Evolutionary conservation across 2,329 filamentous ascomycete species (phyloP), one percentile per base, ranked within the genome.

Genomic region (Raffaelea ambrosiae): DNA sequence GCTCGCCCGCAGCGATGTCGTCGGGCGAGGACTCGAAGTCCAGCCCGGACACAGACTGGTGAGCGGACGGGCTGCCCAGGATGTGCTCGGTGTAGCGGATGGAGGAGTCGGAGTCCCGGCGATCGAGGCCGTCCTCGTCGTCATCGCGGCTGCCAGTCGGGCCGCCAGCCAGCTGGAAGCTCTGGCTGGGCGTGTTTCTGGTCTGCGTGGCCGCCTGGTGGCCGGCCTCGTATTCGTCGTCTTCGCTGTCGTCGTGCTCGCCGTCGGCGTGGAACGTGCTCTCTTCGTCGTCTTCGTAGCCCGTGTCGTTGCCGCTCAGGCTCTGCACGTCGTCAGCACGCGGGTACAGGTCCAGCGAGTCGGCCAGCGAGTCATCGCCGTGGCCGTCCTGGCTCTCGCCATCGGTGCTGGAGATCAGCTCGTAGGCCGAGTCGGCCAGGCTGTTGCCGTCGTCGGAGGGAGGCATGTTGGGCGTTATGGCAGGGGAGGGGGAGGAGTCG

Each of bases 391-490:
- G 71, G 53, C 71, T 74, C 58, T 76, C 73, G 52, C 67, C 71
- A 53, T 79, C 76, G 48, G 70, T 72, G 55, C 66, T 67, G 47
- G 66, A 66, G 59, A 81, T 72, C 43, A 81, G 63, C 57, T 80
- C 77, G 60, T 76, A 81, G 50, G 74, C 67, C 48, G 77, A 77
- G 57, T 78, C 77, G 57, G 69, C 63, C 57, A 80, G 59, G 56
- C 66, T 77, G 59, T 74, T 71, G 53, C 72, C 69, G 49, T 69
- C 66, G 23, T 64, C 64, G 40, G 66, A 56, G 46, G 59, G 62
- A 53, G 67, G 68, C 73, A 78, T 77, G 53, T 33, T 40, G 33
- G 43, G 19, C 16, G 36, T 35, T 13, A 46, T 44, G 29, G 44
- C 43, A 20, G 51, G 22, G 35, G 35, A 38, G 5, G 13, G 5